Evolutionary conservation across 2,329 filamentous ascomycete species (phyloP).

Genomic region (Fulvia fulva): DNA sequence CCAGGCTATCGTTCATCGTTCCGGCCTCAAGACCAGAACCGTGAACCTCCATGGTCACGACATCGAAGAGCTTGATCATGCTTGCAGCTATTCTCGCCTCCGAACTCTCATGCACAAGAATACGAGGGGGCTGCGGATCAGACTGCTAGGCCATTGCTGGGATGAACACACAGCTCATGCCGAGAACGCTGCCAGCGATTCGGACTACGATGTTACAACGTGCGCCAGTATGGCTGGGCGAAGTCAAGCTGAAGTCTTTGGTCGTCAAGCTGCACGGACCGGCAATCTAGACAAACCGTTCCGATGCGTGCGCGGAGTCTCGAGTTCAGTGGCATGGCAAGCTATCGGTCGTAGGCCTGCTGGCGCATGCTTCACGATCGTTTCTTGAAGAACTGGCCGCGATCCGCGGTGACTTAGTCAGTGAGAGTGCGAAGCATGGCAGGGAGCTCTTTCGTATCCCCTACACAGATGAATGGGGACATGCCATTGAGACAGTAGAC

Average conservation of each 20-base stretch:
- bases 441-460: neutral
- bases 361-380: neutral
- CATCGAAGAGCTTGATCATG: slow-evolving; percentile 8
- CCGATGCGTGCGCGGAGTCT: neutral
- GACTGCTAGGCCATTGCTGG: slow-evolving; percentile 17
- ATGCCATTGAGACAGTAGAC: neutral
- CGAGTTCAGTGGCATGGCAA: neutral
- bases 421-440: neutral
- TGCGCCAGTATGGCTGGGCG: neutral
- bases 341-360: neutral
- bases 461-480: neutral
- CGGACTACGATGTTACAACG: neutral
- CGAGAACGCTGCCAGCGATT: neutral
- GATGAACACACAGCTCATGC: slow-evolving; percentile 9
- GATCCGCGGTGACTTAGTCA: neutral
- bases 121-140: slow-evolving; percentile 12
- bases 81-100: slow-evolving; percentile 8
- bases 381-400: neutral
- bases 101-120: slow-evolving; percentile 19
- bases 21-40: slow-evolving; percentile 12
- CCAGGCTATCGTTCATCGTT: slow-evolving; percentile 15
- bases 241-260: slow-evolving; percentile 9
- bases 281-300: neutral
- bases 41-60: slow-evolving; percentile 14
- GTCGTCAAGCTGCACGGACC: slow-evolving; percentile 12